Evolutionary conservation across 352 stramenopile species (phyloP).

Genomic region (Globisporangium canariense): DNA sequence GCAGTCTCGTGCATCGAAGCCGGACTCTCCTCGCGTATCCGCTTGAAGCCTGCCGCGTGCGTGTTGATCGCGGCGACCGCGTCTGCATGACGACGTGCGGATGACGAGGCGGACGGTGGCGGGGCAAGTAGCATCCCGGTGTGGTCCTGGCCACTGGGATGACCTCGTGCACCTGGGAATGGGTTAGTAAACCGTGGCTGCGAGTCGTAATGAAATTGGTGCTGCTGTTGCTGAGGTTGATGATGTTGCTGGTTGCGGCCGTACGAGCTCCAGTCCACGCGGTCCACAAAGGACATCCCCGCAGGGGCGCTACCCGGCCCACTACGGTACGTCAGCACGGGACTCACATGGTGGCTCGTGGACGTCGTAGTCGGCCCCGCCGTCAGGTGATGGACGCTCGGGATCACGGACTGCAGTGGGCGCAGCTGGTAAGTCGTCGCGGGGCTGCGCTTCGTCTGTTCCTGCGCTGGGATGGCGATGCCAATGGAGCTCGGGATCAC

Average conservation of each 20-base stretch:
- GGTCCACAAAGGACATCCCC: conserved; percentile 21
- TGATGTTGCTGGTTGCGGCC: conserved; percentile 17
- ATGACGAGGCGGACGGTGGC: not conserved
- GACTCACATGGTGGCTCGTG: conserved; percentile 14
- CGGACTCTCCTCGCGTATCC: conserved; percentile 2
- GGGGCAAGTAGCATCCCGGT: not conserved
- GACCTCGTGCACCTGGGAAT: conserved; percentile 1
- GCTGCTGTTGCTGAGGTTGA: conserved; percentile 5
- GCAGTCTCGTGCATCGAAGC: conserved; percentile 4
- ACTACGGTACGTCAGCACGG: conserved; percentile 18
- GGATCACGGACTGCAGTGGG: conserved; percentile 36
- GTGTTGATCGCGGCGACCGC: not conserved
- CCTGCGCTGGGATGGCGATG: not conserved
- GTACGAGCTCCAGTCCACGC: conserved; percentile 33
- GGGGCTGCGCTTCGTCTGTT: conserved; percentile 16
- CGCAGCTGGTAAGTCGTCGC: conserved; percentile 40
- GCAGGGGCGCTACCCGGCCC: conserved; percentile 14
- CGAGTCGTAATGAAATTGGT: conserved; percentile 13
- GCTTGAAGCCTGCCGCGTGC: conserved; percentile 13
- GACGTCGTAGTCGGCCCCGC: conserved; percentile 11
- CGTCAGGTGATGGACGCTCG: conserved; percentile 13
- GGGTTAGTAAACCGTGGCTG: conserved; percentile 17
- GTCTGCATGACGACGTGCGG: not conserved
- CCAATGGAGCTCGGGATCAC: conserved; percentile 10
- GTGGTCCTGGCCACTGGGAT: conserved; percentile 2